Conservation (phyloP, 2,329 filamentous ascomycete species). For the Teratosphaeria epicoccoides region DNA sequence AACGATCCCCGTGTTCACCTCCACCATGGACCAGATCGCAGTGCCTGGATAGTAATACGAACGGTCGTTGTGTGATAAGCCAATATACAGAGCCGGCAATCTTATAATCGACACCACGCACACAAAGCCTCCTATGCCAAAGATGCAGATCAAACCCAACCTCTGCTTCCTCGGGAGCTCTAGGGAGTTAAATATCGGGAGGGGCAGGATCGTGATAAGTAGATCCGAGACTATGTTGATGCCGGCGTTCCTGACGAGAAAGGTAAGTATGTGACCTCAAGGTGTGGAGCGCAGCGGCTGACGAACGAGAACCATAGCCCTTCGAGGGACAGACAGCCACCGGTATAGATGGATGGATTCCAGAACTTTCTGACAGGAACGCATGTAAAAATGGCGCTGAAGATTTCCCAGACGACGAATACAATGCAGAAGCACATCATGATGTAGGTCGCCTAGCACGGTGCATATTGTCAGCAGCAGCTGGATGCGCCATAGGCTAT, state of each 20-base stretch:
- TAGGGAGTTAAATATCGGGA: constrained; percentile 25
- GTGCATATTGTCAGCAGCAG: constrained; percentile 17
- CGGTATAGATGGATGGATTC: constrained; percentile 18
- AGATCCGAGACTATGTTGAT: constrained; percentile 29
- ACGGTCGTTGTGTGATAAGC: constrained; percentile 18
- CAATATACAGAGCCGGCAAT: constrained; percentile 19
- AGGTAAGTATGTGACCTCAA: not conserved
- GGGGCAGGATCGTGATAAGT: constrained; percentile 23
- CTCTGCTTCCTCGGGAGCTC: constrained; percentile 26
- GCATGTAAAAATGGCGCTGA: constrained; percentile 33
- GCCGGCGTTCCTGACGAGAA: constrained; percentile 26
- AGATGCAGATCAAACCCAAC: constrained; percentile 25
- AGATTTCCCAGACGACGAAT: constrained; percentile 24
- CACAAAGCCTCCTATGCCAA: constrained; percentile 23
- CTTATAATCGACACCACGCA: constrained; percentile 27
- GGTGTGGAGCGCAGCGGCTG: not conserved
- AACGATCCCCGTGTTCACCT: constrained; percentile 29
- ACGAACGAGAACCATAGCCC: constrained; percentile 28
- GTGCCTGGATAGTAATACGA: constrained; percentile 25
- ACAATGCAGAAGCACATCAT: constrained; percentile 23
- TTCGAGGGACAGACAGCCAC: constrained; percentile 30
- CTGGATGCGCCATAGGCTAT: not conserved
- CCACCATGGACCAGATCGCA: constrained; percentile 27
- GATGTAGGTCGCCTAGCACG: constrained; percentile 24
- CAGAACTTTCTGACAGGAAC: constrained; percentile 34